These are phyloP conservation scores for Dichotomocladium elegans DNA, from an alignment of 371 early-diverging fungal species.

Conservation along the genomic window DNA sequence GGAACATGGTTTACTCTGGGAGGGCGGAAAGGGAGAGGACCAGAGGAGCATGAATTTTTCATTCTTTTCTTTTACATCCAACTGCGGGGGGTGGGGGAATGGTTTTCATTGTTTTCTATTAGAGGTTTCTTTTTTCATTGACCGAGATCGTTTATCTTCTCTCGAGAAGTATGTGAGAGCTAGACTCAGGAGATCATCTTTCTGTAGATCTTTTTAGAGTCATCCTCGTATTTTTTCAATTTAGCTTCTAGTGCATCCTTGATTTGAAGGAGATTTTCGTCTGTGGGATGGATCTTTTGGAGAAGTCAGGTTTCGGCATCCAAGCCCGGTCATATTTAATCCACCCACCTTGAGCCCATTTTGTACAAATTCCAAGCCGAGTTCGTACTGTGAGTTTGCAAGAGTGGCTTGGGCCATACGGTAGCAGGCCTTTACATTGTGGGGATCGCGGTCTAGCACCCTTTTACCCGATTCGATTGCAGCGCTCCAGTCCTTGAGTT, in stretches of 20 bases:
- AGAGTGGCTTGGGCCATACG: slow-evolving; percentile 57
- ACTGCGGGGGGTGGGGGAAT: no score
- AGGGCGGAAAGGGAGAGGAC: no score
- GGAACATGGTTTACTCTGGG: no score
- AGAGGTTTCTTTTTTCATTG: no score
- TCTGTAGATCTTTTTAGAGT: slow-evolving; percentile 21
- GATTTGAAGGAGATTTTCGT: slow-evolving; percentile 13
- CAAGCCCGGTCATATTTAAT: no score
- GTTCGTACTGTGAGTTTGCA: slow-evolving; percentile 48
- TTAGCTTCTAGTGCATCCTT: slow-evolving; percentile 5
- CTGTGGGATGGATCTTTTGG: no score
- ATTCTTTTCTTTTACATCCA: no score
- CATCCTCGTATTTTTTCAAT: slow-evolving; percentile 3
- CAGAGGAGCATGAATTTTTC: no score
- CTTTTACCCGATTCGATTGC: slow-evolving; percentile 43
- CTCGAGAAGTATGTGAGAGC: neutral
- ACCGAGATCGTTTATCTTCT: neutral
- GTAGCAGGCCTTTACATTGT: slow-evolving; percentile 61
- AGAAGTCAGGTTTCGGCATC: no score
- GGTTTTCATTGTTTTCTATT: no score
- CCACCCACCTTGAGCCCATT: slow-evolving; percentile 44
- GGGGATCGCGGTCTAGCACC: slow-evolving; percentile 47
- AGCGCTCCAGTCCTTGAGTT: slow-evolving; percentile 28
- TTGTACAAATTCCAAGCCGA: slow-evolving; percentile 43
- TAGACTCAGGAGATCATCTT: slow-evolving; percentile 20